A percentile compares a stretch with the other conserved stretches of the same genome.
These are phyloP conservation scores for Cryptococcus sp. DNA, from an alignment of 1,284 basidiomycete genomes.

Conservation along the genomic window DNA sequence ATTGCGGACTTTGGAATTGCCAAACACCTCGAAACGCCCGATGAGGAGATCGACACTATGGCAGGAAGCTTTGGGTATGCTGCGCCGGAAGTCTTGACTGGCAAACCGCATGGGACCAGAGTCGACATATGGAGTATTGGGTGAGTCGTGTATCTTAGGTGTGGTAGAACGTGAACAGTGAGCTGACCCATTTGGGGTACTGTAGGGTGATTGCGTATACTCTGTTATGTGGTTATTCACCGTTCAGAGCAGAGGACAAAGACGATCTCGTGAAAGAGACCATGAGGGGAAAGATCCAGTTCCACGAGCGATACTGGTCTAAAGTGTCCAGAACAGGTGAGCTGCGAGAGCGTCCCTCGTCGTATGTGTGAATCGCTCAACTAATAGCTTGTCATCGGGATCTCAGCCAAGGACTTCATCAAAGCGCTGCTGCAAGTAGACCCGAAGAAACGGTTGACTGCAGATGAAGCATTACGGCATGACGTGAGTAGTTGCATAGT, in stretches of 20 bases:
- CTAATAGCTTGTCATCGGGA: background rate
- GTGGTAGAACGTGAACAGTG: background rate
- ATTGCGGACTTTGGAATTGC: slow-evolving; percentile 98
- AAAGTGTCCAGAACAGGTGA: slow-evolving; percentile 75
- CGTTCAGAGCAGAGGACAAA: slow-evolving; percentile 83
- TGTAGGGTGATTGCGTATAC: slow-evolving; percentile 88
- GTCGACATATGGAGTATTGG: slow-evolving; percentile 95
- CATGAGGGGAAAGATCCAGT: slow-evolving; percentile 76
- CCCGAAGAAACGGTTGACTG: slow-evolving; percentile 70
- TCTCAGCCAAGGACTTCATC: slow-evolving; percentile 81
- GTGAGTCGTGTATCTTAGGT: slow-evolving; percentile 54
- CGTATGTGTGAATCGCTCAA: no score
- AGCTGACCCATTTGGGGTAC: background rate
- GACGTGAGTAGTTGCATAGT: slow-evolving; percentile 49
- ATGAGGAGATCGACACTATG: slow-evolving; percentile 75
- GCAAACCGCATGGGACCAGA: slow-evolving; percentile 81
- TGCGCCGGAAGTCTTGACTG: slow-evolving; percentile 85
- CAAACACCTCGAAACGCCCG: slow-evolving; percentile 75
- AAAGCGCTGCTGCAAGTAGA: slow-evolving; percentile 71
- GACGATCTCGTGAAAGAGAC: slow-evolving; percentile 78
- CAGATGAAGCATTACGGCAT: slow-evolving; percentile 69
- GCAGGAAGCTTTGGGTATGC: slow-evolving; percentile 94
- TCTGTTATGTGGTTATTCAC: slow-evolving; percentile 86
- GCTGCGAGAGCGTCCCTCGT: background rate
- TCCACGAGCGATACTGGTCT: slow-evolving; percentile 92